Percentiles rank a stretch among this genome's conserved stretches.
Evolutionary conservation across 225 moss, liverwort and hornwort species (phyloP).

Genomic region (Pseudisothecium myosuroides): DNA sequence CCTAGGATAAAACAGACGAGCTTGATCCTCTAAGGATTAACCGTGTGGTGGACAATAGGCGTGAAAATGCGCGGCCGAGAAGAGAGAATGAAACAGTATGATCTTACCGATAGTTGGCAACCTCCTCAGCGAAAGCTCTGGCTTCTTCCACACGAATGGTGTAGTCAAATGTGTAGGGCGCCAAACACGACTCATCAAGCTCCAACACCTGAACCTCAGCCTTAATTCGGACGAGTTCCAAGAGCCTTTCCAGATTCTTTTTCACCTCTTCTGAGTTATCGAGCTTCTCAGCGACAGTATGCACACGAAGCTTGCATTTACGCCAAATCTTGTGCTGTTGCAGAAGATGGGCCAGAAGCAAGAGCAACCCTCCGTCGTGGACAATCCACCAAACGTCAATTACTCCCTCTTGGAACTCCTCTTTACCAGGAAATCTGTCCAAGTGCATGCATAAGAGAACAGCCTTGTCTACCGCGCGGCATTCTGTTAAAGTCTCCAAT

Average conservation of each 20-base stretch:
- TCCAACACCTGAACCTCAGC: slow-evolving; percentile 88
- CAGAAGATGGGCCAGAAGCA: slow-evolving; percentile 86
- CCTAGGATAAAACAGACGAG: background rate
- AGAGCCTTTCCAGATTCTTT: slow-evolving; percentile 53
- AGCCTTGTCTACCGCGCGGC: slow-evolving; percentile 83
- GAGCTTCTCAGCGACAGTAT: slow-evolving; percentile 74
- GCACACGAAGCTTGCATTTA: slow-evolving; percentile 83
- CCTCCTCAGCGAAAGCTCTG: slow-evolving; percentile 67
- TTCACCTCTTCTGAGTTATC: slow-evolving; percentile 69
- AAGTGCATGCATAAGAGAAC: slow-evolving; percentile 86
- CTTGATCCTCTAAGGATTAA: background rate
- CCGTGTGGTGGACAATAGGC: background rate
- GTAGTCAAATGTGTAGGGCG: slow-evolving; percentile 91
- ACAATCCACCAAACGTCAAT: slow-evolving; percentile 99
- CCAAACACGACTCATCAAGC: slow-evolving; percentile 69
- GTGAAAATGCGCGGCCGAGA: background rate
- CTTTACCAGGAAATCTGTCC: slow-evolving; percentile 65
- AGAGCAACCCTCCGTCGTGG: slow-evolving; percentile 86
- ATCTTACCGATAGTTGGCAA: slow-evolving; percentile 62
- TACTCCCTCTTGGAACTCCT: slow-evolving; percentile 72
- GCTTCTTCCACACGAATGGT: slow-evolving; percentile 83
- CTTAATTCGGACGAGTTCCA: slow-evolving; percentile 70
- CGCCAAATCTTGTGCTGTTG: slow-evolving; percentile 91
- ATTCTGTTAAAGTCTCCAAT: slow-evolving; percentile 77
- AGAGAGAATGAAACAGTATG: background rate